Evolutionary conservation across 1,139 yeast species (phyloP), one percentile per base, ranked within the genome.

Genomic region (Zhuliangozyma parablackwelliae): DNA sequence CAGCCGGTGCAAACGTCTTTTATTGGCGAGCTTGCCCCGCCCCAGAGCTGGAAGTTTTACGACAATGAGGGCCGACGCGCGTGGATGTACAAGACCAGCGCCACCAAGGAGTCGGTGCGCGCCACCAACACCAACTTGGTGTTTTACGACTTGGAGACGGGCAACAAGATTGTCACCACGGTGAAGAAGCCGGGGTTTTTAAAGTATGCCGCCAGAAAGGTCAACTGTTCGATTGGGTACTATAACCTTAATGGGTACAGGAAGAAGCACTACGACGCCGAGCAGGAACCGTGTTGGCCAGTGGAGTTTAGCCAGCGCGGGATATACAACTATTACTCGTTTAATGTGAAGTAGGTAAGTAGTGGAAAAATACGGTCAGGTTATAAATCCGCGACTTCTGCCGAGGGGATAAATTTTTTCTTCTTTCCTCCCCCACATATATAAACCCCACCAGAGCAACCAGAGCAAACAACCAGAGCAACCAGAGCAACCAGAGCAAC

Each of bases 21-120:
- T 44, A 42, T 56, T 34, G 60, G 59, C 36, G 51, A 53, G 26
- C 43, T 48, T 5, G 44, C 33, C 12, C 49, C 47, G 8, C 72
- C 72, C 1, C 61, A 59, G 33, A 57, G 74, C 37, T 66, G 83
- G 87, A 69, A 65, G 53, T 71, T 67, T 50, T 77, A 59, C 49
- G 82, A 61, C 57, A 78, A 65, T 51, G 78, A 68, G 59, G 95
- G 95, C 6, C 70, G 96, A 45, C 69, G 96, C 43, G 80, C 86
- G n/a, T 88, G 96, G 96, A 57, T 86, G 16, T 83, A 79, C 54
- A 77, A 75, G 51, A 4, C 33, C 16, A 10, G 10, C 16, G 32
- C 28, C 11, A 62, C 59, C 47, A 57, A 57, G 45, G 58, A 59
- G 43, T 56, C 65, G 30, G 32, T 61, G 16, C 50, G 56, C 33